Evolutionary conservation across 2,329 filamentous ascomycete genomes (phyloP).

Genomic region (Aspergillus amoenus): DNA sequence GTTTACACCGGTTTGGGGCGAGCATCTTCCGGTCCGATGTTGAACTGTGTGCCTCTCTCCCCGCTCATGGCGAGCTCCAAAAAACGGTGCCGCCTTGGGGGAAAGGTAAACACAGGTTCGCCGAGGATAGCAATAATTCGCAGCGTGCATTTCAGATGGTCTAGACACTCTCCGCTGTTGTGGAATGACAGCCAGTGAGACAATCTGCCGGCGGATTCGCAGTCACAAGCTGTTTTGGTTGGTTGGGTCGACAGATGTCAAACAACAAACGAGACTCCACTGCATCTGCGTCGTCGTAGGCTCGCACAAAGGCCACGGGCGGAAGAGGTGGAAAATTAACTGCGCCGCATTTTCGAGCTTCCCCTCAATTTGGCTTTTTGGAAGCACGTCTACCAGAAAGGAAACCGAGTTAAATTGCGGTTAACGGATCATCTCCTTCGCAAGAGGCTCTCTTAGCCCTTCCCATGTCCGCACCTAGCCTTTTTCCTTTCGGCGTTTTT

Average conservation of each 20-base stretch:
- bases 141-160: conserved; percentile 11
- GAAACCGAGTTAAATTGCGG: conserved; percentile 9
- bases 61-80: neutral
- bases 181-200: conserved; percentile 19
- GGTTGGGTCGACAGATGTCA: conserved; percentile 27
- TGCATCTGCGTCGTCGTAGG: conserved; percentile 12
- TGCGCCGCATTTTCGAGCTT: conserved; percentile 1
- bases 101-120: conserved; percentile 8
- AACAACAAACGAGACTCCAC: conserved; percentile 19
- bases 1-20: neutral
- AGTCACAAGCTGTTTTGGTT: conserved; percentile 16
- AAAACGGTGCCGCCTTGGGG: conserved; percentile 2
- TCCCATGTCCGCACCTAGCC: neutral
- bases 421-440: neutral
- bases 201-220: conserved; percentile 12
- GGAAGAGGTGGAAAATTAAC: conserved; percentile 12
- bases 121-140: conserved; percentile 7
- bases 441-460: conserved; percentile 1
- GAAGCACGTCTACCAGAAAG: conserved; percentile 15
- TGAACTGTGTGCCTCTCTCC: neutral
- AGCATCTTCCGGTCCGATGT: neutral
- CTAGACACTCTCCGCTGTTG: conserved; percentile 16
- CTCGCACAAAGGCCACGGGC: conserved; percentile 17
- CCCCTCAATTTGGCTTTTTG: conserved; percentile 1
- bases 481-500: conserved; percentile 8